Evolutionary conservation across 2,329 filamentous ascomycete species (phyloP), one percentile per base, ranked within the genome.

Genomic region (Dactylonectria macrodidyma): DNA sequence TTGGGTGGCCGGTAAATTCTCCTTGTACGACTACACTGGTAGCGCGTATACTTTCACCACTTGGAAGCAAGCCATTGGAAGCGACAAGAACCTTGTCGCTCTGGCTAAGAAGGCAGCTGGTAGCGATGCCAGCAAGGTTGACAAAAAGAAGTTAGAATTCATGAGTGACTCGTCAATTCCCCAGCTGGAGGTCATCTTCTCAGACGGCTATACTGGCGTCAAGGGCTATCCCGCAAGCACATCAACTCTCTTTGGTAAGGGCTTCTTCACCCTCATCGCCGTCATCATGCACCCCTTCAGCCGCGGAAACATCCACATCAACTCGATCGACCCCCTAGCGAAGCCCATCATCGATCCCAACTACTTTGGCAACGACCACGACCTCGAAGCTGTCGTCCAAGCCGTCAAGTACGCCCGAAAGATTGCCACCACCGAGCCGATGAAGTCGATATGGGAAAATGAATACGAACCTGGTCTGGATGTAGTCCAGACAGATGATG

Each of bases 231-330:
- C 75, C 4, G 74, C 71, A n/a, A 75, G 75, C 63, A 77, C 65
- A 0, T 74, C 72, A 0, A 52, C 70, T 1, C 72, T 74, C 10
- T 74, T 63, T 11, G 72, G 72, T 3, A 66, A 74, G 22, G 62
- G 80, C 44, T 82, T 81, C 63, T 72, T 83, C 38, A 86, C 88
- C 14, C 81, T 87, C 66, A 86, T 87, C 71, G 84, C 86, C 0
- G 88, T 89, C 67, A 86, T 90, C 30, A 88, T 88, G 61, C 90
- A 91, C 63, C 90, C 90, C 0, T 86, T 89, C 72, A 89, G 73
- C 19, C 71, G 71, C 1, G 73, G 73, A 5, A 74, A 59, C 52
- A 62, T 75, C 1, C 73, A 75, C 46, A 74, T 75, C 38, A 63
- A 74, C 54, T 60, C 73, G 24, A 36, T 59, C 5, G 59, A 68